Base-by-base conservation (phyloP, 495 filamentous ascomycete genomes). In the Penicillium ochrochloron region DNA sequence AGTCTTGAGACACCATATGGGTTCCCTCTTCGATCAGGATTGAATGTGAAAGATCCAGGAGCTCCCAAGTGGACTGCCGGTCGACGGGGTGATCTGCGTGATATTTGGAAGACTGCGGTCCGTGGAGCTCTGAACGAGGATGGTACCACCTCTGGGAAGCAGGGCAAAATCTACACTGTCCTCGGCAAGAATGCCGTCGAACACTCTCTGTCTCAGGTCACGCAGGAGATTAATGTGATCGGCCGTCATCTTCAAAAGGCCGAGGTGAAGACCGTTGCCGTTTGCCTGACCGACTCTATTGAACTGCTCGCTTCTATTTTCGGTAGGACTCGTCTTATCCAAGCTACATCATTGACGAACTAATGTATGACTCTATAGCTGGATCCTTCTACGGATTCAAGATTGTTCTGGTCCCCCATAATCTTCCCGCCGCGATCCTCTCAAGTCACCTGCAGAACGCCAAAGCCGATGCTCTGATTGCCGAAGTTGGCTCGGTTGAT, bases 221-320 rank as follows among this genome's bases (percentile, higher is more conserved):
- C 90, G 0, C 87, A 88, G 61, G 89, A 97, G 75, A 97, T 98
- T 71, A 92, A 90, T 75, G 84, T 96, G 10, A 88, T 98, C 62
- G 95, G 95, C 62, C 81, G 86, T 64, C 83, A 93, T 65, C 78
- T 98, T 48, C 83, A 88, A 63, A 69, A 76, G 12, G 83, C 89
- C 62, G 86, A 86, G 17, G 89, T 84, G n/a, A 89, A 88, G 72
- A 88, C 86, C 37, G 91, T 98, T 29, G 95, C 92, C 27, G 84
- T 99, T 65, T 96, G 95, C 75, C 85, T 98, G 29, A 93, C 93
- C 3, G 97, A 99, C 80, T 96, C 92, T 51, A 82, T 96, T 70
- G 95, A 98, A 76, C 87, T 96, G 56, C 79, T 99, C 48, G 86
- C 84, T 29, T 77, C 86, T 25, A 75, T 90, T n/a, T 91, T 91